Evolutionary conservation across 495 filamentous ascomycete species (phyloP), one percentile per base, ranked within the genome.

Genomic region (Penicillium canescens): DNA sequence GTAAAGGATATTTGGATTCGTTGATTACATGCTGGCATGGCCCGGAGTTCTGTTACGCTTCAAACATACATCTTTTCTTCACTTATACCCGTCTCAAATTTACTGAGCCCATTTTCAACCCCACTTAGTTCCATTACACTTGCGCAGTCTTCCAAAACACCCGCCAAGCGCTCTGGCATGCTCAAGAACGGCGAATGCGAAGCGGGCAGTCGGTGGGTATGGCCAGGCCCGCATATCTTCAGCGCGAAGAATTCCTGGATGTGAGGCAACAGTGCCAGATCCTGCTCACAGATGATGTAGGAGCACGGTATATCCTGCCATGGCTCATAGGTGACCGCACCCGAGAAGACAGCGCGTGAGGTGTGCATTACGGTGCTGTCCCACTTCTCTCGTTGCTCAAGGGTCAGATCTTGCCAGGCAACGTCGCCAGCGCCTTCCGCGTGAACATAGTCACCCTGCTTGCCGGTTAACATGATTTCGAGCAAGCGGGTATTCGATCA

Each of bases 281-380:
- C 71, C 31, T 73, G 26, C 52, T 69, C 61, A 36, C 63, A 69
- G 11, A 65, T 14, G 21, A 74, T 56, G 49, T 73, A 75, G n/a
- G 67, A 52, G 28, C 52, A 62, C 20, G 66, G 60, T 2, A 68
- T 61, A 21, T 52, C 54, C 28, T 36, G 55, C 60, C 58, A 70
- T 12, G 63, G 61, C 52, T 60, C 55, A 51, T 61, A 65, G 1
- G 52, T 67, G 23, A 35, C 45, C 14, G 60, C 59, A 21, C 53
- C 66, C 9, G 35, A 56, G 34, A 62, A 65, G 43, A 70, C 62
- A 1, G 60, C 45, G 14, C 52, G 55, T 10, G 55, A 67, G 23
- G 61, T 63, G 46, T 65, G 61, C 6, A 41, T 39, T 6, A 62
- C 31, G 5, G 26, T 12, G 0, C 47, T 35, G 10, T 54, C 56